Conservation (phyloP, 495 filamentous ascomycete species). For the Neurospora sublineolata region DNA sequence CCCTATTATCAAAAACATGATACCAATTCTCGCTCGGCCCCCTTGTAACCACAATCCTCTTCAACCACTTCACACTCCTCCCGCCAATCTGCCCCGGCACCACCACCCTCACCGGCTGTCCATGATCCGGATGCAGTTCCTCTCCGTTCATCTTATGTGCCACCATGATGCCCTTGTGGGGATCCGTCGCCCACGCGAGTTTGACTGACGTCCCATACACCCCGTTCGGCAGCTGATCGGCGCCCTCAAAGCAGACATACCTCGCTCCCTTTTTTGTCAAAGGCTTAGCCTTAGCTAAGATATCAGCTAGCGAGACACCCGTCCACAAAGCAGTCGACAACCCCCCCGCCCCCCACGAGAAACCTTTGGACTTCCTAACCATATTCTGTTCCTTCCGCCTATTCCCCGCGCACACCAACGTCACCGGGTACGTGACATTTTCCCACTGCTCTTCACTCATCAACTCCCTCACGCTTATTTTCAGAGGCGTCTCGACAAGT, state of each 20-base stretch:
- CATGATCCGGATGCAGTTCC: conserved; percentile 72
- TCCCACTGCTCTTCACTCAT: conserved; percentile 53
- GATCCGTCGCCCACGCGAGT: conserved; percentile 80
- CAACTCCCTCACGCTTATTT: conserved; percentile 61
- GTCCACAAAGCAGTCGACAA: conserved; percentile 87
- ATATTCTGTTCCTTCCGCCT: conserved; percentile 89
- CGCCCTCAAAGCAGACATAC: conserved; percentile 90
- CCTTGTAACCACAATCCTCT: conserved; percentile 66
- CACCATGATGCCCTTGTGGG: conserved; percentile 76
- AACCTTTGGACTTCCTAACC: conserved; percentile 86
- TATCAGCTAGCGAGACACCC: conserved; percentile 63
- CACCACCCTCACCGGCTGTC: conserved; percentile 70
- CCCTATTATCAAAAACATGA: conserved; percentile 89
- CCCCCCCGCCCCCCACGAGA: conserved; percentile 90
- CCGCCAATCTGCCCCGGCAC: conserved; percentile 93
- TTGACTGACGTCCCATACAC: conserved; percentile 84
- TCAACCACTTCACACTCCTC: conserved; percentile 92
- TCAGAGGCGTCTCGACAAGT: conserved; percentile 69
- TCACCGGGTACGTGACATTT: conserved; percentile 78
- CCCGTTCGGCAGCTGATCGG: conserved; percentile 82
- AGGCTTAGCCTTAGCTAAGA: conserved; percentile 59
- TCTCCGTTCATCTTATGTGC: conserved; percentile 93
- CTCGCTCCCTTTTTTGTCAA: conserved; percentile 47
- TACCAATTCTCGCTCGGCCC: conserved; percentile 90
- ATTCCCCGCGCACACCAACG: conserved; percentile 89